Conservation (phyloP, 768 basidiomycete species). For the Tulasnella sp. region DNA sequence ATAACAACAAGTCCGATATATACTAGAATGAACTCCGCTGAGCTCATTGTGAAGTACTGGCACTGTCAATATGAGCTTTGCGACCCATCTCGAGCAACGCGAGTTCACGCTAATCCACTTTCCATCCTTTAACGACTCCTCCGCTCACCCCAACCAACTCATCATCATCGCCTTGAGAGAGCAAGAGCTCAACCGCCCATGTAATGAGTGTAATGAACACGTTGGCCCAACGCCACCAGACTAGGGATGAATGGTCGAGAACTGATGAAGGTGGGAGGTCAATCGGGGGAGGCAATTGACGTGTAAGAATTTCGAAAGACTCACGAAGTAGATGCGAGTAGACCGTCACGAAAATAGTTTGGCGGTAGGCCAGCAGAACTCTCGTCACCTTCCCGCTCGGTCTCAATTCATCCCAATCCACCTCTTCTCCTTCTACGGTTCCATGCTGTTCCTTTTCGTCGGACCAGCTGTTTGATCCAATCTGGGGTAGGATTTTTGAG, state of each 20-base stretch:
- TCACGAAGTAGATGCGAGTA: conserved; percentile 80
- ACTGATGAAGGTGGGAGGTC: conserved; percentile 43
- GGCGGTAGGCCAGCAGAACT: conserved; percentile 74
- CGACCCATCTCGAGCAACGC: neutral
- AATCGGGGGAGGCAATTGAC: too few species aligned
- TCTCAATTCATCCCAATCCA: neutral
- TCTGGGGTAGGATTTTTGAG: conserved; percentile 76
- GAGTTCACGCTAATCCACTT: neutral
- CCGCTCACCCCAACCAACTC: neutral
- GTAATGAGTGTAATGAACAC: conserved; percentile 79
- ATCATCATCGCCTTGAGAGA: conserved; percentile 65
- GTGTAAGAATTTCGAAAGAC: too few species aligned
- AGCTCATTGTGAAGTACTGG: too few species aligned
- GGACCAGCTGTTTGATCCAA: conserved; percentile 77
- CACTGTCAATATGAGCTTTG: neutral
- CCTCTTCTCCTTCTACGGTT: conserved; percentile 12
- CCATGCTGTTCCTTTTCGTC: conserved; percentile 44
- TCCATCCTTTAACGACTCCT: conserved; percentile 5
- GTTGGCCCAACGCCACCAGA: conserved; percentile 92
- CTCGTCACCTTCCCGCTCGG: conserved; percentile 74
- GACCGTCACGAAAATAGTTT: conserved; percentile 78
- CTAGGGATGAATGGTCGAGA: conserved; percentile 81
- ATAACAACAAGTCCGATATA: too few species aligned
- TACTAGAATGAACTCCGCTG: too few species aligned
- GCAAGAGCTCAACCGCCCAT: conserved; percentile 77